These are phyloP conservation scores for Claviceps arundinis DNA, from an alignment of 2,329 filamentous ascomycete genomes.

Conservation along the genomic window DNA sequence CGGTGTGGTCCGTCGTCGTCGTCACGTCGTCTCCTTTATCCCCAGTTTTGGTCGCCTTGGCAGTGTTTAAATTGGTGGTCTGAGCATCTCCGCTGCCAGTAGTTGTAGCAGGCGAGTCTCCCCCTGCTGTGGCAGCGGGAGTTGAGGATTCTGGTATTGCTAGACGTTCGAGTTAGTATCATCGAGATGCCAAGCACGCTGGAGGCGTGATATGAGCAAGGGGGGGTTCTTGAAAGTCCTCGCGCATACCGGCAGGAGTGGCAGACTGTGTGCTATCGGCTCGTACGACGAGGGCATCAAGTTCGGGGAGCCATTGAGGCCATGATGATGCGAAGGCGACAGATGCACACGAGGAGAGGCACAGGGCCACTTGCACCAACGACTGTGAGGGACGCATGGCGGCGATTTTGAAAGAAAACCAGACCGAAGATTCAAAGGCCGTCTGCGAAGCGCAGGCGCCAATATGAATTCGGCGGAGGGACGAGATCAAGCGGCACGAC, in stretches of 20 bases:
- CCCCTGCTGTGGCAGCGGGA: conserved; percentile 7
- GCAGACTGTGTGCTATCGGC: conserved; percentile 21
- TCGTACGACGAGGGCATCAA: conserved; percentile 39
- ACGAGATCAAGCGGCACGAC: background rate
- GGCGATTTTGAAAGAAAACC: background rate
- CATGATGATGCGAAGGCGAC: conserved; percentile 40
- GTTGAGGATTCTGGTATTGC: conserved; percentile 1
- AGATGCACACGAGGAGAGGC: conserved; percentile 37
- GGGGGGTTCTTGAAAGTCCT: background rate
- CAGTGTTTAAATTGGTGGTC: conserved; percentile 29
- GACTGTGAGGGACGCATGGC: conserved; percentile 34
- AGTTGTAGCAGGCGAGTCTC: background rate
- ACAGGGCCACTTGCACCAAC: conserved; percentile 33
- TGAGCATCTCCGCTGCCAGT: conserved; percentile 11
- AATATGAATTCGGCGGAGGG: background rate
- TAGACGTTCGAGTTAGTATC: background rate
- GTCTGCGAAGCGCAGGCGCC: background rate
- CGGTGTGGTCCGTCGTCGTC: conserved; percentile 20
- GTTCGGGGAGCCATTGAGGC: conserved; percentile 41
- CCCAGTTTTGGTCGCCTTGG: conserved; percentile 13
- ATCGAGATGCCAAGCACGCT: background rate
- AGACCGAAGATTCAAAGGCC: background rate
- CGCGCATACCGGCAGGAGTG: conserved; percentile 6
- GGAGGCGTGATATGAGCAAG: background rate
- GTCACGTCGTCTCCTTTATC: conserved; percentile 14